Conservation (phyloP, 768 basidiomycete species). For the Hysterangium stoloniferum region DNA sequence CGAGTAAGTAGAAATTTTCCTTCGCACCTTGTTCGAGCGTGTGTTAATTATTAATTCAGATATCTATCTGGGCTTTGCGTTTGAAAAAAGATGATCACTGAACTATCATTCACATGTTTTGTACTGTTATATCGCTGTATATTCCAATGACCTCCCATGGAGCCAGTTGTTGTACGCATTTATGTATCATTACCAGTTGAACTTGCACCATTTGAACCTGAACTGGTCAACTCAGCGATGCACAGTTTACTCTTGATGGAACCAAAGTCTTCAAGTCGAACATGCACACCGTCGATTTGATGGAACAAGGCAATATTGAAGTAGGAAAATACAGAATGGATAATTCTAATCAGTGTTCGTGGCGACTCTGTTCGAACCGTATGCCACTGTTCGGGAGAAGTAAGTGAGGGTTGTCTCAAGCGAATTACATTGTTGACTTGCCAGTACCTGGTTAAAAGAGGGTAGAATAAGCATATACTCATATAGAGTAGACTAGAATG, state of each 20-base stretch:
- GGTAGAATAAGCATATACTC: slow-evolving; percentile 9
- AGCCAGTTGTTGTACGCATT: too few relatives aligned
- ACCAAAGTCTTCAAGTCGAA: too few relatives aligned
- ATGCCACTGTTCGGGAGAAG: slow-evolving; percentile 54
- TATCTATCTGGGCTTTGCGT: slow-evolving; percentile 90
- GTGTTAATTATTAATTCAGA: slow-evolving; percentile 41
- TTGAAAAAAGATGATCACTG: slow-evolving; percentile 65
- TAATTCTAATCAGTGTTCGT: slow-evolving; percentile 25
- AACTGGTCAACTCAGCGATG: too few relatives aligned
- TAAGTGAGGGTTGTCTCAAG: slow-evolving; percentile 4
- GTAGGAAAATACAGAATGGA: too few relatives aligned
- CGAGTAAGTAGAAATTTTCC: slow-evolving; percentile 57
- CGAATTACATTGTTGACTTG: slow-evolving; percentile 16
- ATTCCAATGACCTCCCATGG: too few relatives aligned
- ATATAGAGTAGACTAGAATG: slow-evolving; percentile 10
- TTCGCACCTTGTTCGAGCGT: background rate
- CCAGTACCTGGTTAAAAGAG: slow-evolving; percentile 27
- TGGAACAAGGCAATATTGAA: too few relatives aligned
- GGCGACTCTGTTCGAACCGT: slow-evolving; percentile 79
- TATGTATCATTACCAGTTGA: too few relatives aligned
- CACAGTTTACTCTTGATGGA: too few relatives aligned
- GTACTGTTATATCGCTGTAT: background rate
- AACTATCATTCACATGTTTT: background rate
- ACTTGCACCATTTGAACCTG: too few relatives aligned
- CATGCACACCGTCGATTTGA: too few relatives aligned